phyloP scores from a whole-genome alignment of 352 stramenopile genomes.

The Globisporangium spinosum region DNA sequence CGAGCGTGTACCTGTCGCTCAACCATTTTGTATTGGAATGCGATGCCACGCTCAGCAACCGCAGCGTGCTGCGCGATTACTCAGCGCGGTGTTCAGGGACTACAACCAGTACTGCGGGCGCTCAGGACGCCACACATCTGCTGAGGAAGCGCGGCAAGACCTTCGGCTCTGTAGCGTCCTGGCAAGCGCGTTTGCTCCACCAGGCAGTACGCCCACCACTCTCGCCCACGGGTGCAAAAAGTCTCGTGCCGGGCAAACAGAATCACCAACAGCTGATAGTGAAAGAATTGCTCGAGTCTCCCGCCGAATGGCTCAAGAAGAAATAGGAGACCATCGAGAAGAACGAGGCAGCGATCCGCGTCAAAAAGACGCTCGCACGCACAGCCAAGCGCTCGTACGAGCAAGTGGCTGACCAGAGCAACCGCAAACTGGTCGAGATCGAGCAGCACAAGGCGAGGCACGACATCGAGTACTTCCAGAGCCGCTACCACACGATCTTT shows the following conservation, averaged over 20 bases:
- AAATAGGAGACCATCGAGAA: constrained; percentile 28
- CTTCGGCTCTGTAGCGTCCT: constrained; percentile 17
- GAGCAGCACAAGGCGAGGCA: constrained; percentile 46
- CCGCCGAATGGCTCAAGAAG: constrained; percentile 43
- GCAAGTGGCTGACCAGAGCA: constrained; percentile 39
- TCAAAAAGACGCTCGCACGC: constrained; percentile 28
- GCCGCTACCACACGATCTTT: constrained; percentile 27
- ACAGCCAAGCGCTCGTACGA: constrained; percentile 46
- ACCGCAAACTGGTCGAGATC: constrained; percentile 48
- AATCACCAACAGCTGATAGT: background rate
- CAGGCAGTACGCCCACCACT: constrained; percentile 13
- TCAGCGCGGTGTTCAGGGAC: background rate
- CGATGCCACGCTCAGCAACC: constrained; percentile 11
- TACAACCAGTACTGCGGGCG: background rate
- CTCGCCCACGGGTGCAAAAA: background rate
- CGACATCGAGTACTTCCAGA: constrained; percentile 41
- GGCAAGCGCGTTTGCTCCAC: constrained; percentile 55
- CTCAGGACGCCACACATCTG: constrained; percentile 1
- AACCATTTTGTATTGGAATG: constrained; percentile 36
- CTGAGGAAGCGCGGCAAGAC: background rate
- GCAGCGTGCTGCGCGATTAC: constrained; percentile 24
- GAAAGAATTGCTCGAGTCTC: constrained; percentile 23
- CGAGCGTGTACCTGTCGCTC: constrained; percentile 33
- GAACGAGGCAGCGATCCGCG: constrained; percentile 24
- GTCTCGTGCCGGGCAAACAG: background rate